Evolutionary conservation across 768 basidiomycete species (phyloP), one percentile per base, ranked within the genome.

Genomic region (Lactarius evosmus): DNA sequence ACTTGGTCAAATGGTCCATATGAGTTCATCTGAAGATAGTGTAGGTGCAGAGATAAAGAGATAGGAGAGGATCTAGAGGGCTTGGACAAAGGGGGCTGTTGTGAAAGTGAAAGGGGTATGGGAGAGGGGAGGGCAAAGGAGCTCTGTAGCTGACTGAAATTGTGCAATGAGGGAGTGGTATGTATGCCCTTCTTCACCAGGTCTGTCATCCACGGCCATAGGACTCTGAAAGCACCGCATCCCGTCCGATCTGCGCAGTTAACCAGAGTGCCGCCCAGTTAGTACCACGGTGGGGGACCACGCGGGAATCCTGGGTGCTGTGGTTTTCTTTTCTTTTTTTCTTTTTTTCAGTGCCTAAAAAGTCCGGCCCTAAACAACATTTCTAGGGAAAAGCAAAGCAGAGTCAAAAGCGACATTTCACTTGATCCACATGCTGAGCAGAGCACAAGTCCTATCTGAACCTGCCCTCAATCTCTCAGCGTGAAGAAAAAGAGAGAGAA

Each of bases 1-100:
- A 83, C 85, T 85, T 85, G 79, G 79, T 84, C 84, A 83, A 85
- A 86, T 85, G n/a, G n/a, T n/a, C n/a, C n/a, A n/a, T n/a, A n/a
- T n/a, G n/a, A n/a, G n/a, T n/a, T n/a, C n/a, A n/a, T n/a, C n/a
- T n/a, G n/a, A n/a, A n/a, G n/a, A n/a, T n/a, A n/a, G n/a, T n/a
- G n/a, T n/a, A n/a, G n/a, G n/a, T n/a, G n/a, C n/a, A n/a, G n/a
- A n/a, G n/a, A n/a, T n/a, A n/a, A n/a, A n/a, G n/a, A n/a, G n/a
- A n/a, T n/a, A n/a, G n/a, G n/a, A n/a, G n/a, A n/a, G n/a, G n/a
- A n/a, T n/a, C n/a, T n/a, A n/a, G n/a, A n/a, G n/a, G n/a, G n/a
- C n/a, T n/a, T n/a, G n/a, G n/a, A n/a, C n/a, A n/a, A n/a, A n/a
- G n/a, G n/a, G n/a, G n/a, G n/a, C n/a, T n/a, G n/a, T n/a, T n/a